Percentiles rank a stretch among this genome's conserved stretches.
Evolutionary conservation across 345 rosid species (phyloP).

Genomic region (Acer saccharum): DNA sequence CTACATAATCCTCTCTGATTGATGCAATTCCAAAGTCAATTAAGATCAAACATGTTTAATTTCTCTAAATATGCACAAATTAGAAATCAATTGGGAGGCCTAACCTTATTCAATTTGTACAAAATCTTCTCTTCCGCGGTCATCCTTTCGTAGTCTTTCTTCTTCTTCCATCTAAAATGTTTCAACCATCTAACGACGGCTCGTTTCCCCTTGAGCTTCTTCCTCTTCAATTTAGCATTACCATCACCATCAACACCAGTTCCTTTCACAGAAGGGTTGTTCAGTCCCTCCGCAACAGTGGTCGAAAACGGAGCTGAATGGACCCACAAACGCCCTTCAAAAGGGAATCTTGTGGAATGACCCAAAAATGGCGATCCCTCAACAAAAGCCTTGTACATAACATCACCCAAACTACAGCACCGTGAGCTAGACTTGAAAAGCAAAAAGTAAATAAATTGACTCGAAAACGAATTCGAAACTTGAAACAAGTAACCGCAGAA

Average conservation of each 20-base stretch:
- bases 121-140: slow-evolving; percentile 79
- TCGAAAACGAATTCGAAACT: background rate
- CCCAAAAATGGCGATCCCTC: slow-evolving; percentile 20
- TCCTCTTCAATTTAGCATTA: slow-evolving; percentile 58
- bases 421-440: slow-evolving; percentile 30
- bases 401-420: slow-evolving; percentile 58
- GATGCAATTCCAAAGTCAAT: slow-evolving; percentile 15
- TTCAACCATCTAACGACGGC: slow-evolving; percentile 90
- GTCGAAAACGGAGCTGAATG: slow-evolving; percentile 41
- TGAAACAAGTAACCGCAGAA: too few relatives aligned
- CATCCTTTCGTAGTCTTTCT: slow-evolving; percentile 89
- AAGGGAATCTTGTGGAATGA: slow-evolving; percentile 17
- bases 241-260: slow-evolving; percentile 23
- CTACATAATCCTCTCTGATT: background rate
- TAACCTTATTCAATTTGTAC: slow-evolving; percentile 75
- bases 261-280: slow-evolving; percentile 27
- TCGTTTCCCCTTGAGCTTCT: slow-evolving; percentile 81
- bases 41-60: background rate
- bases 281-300: slow-evolving; percentile 24
- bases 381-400: slow-evolving; percentile 62
- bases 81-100: too few relatives aligned
- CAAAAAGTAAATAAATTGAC: background rate
- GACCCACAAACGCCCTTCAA: slow-evolving; percentile 39
- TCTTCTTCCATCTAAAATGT: slow-evolving; percentile 91
- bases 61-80: background rate